These are phyloP conservation scores for Sugiyamaella valdiviana DNA, from an alignment of 805 yeast species.

Conservation along the genomic window DNA sequence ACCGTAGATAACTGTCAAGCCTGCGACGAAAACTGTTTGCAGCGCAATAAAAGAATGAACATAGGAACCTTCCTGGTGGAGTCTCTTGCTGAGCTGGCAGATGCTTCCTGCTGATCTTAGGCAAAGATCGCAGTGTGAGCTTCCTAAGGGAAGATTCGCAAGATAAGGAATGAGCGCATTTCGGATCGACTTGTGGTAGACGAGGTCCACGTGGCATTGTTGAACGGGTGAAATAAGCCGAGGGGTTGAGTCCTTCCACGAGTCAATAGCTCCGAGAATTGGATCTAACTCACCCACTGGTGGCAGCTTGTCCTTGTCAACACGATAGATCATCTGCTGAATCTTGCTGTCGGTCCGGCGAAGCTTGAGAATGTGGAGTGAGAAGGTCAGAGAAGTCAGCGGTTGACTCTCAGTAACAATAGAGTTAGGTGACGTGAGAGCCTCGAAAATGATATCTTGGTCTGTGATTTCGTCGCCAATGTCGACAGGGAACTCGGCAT, in stretches of 20 bases:
- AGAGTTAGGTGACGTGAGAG: neutral
- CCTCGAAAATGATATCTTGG: slow-evolving; percentile 1
- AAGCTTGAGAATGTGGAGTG: slow-evolving; percentile 61
- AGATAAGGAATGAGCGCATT: slow-evolving; percentile 4
- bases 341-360: slow-evolving; percentile 72
- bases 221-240: slow-evolving; percentile 2
- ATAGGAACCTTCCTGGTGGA: slow-evolving; percentile 7
- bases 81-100: slow-evolving; percentile 4
- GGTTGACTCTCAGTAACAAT: neutral
- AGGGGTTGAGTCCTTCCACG: slow-evolving; percentile 5
- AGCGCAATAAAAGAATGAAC: slow-evolving; percentile 8
- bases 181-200: slow-evolving; percentile 8
- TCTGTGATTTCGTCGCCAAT: slow-evolving; percentile 63
- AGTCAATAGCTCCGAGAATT: neutral
- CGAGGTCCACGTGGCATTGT: slow-evolving; percentile 8
- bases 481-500: slow-evolving; percentile 61
- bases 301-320: slow-evolving; percentile 6
- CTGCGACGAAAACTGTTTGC: slow-evolving; percentile 10
- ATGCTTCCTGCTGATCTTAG: slow-evolving; percentile 6
- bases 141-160: neutral
- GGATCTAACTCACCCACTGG: slow-evolving; percentile 1
- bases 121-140: slow-evolving; percentile 2
- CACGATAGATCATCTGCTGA: slow-evolving; percentile 53
- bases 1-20: slow-evolving; percentile 8
- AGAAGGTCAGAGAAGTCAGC: slow-evolving; percentile 29